phyloP scores from a whole-genome alignment of 2,329 filamentous ascomycete genomes.

The Colletotrichum sp. region DNA sequence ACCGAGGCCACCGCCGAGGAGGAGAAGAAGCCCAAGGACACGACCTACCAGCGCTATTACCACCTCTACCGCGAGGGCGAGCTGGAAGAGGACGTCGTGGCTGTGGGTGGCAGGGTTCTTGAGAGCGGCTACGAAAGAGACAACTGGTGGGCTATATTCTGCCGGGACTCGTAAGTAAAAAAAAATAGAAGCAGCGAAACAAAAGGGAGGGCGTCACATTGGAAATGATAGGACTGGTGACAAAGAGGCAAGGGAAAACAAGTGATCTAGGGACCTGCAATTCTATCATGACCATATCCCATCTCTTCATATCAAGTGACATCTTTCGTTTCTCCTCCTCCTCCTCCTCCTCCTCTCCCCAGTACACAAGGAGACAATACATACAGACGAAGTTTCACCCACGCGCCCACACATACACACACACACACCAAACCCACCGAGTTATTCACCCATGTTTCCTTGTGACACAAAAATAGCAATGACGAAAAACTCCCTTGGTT shows the following conservation, averaged over 20 bases:
- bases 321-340: neutral
- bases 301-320: conserved; percentile 13
- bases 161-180: conserved; percentile 17
- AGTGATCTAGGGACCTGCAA: conserved; percentile 14
- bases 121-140: conserved; percentile 93
- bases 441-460: neutral
- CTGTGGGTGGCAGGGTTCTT: conserved; percentile 77
- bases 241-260: neutral
- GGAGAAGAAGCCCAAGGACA: neutral
- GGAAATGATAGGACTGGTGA: neutral
- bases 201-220: neutral
- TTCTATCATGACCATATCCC: conserved; percentile 22
- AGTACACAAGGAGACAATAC: neutral
- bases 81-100: conserved; percentile 77
- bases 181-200: neutral
- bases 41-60: conserved; percentile 87
- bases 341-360: neutral
- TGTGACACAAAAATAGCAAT: neutral
- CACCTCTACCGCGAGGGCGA: conserved; percentile 90
- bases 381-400: neutral
- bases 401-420: neutral
- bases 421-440: neutral
- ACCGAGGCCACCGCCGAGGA: neutral
- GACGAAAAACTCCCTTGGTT: neutral
- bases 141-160: conserved; percentile 91